phyloP scores from a whole-genome alignment of 148 eudicot genomes.

The Mesembryanthemum crystallinum region DNA sequence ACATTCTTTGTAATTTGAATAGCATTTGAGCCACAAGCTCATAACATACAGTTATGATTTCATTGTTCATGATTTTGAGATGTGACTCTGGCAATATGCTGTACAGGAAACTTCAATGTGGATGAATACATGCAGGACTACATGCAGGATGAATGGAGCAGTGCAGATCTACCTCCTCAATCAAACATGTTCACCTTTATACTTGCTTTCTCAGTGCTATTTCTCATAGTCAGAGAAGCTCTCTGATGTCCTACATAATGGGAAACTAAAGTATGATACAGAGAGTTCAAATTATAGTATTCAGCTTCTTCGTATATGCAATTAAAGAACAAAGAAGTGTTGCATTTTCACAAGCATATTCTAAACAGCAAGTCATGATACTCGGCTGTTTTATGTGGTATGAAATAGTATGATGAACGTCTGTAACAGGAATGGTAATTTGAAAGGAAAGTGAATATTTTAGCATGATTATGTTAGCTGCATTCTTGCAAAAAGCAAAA shows the following conservation, averaged over 20 bases:
- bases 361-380: neutral
- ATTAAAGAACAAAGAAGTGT: neutral
- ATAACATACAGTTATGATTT: neutral
- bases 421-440: neutral
- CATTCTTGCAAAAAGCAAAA: neutral
- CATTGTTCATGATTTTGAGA: neutral
- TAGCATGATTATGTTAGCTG: neutral
- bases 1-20: neutral
- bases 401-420: neutral
- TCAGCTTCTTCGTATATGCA: neutral
- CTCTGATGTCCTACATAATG: slow-evolving; percentile 13
- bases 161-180: slow-evolving; percentile 24
- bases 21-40: neutral
- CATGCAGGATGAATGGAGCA: slow-evolving; percentile 33
- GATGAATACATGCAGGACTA: slow-evolving; percentile 32
- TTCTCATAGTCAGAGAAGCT: slow-evolving; percentile 24
- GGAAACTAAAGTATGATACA: neutral
- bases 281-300: neutral
- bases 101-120: slow-evolving; percentile 48
- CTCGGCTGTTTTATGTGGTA: neutral
- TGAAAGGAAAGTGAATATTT: neutral
- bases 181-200: slow-evolving; percentile 26
- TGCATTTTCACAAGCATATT: neutral
- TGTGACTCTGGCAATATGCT: neutral
- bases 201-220: slow-evolving; percentile 13